Conservation (phyloP, 345 rosid genomes). For the Hibiscus tridactylites region DNA sequence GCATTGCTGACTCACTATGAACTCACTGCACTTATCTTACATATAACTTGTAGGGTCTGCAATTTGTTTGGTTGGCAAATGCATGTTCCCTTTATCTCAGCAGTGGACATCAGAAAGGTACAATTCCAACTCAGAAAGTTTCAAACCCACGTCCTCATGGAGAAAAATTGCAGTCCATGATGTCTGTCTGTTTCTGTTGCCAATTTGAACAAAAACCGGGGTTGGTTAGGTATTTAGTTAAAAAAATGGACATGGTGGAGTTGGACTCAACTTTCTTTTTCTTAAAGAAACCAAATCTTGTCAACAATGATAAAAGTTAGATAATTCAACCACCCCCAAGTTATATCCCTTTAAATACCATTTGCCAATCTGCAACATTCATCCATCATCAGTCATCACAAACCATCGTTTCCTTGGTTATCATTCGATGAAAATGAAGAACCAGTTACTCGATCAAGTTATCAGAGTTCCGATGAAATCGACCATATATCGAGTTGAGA, state of each 20-base stretch:
- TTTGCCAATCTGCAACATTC: neutral
- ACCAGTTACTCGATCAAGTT: slow-evolving; percentile 15
- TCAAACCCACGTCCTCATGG: slow-evolving; percentile 17
- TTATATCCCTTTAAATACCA: slow-evolving; percentile 10
- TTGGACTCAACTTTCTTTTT: neutral
- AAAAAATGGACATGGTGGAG: neutral
- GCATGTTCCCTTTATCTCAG: slow-evolving; percentile 4
- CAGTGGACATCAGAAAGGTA: slow-evolving; percentile 36
- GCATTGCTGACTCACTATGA: slow-evolving; percentile 1
- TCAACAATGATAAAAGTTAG: neutral
- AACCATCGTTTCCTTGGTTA: neutral
- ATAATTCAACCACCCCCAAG: neutral
- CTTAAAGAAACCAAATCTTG: slow-evolving; percentile 14
- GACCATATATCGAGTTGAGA: slow-evolving; percentile 20
- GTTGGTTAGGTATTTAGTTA: neutral
- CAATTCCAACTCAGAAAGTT: slow-evolving; percentile 43
- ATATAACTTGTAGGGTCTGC: neutral
- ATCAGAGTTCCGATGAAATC: slow-evolving; percentile 19
- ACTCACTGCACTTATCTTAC: slow-evolving; percentile 10
- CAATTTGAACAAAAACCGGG: too few relatives aligned
- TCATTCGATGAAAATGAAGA: slow-evolving; percentile 21
- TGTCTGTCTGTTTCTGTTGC: neutral
- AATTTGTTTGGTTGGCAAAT: neutral
- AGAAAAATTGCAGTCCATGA: neutral
- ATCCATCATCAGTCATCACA: slow-evolving; percentile 4